A percentile compares a stretch with the other conserved stretches of the same genome.
Evolutionary conservation across 2,329 filamentous ascomycete genomes (phyloP).

Genomic region (Cercospora sp.): DNA sequence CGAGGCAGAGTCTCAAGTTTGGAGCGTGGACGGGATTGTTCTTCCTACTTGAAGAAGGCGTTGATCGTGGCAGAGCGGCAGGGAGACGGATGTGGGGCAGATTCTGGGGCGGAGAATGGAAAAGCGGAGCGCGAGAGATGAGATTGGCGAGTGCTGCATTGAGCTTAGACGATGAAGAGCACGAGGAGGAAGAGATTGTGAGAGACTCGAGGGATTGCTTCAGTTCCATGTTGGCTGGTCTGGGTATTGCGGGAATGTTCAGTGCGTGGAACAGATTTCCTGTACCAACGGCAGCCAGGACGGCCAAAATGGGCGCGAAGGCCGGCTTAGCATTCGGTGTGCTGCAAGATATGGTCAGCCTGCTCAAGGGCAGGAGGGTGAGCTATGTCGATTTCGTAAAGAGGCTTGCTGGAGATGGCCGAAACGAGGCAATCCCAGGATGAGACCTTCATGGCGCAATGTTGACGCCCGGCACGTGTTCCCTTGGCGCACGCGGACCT

Average conservation of each 20-base stretch:
- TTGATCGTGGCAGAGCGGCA: conserved; percentile 72
- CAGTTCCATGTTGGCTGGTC: conserved; percentile 77
- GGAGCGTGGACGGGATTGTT: conserved; percentile 74
- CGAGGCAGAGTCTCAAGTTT: conserved; percentile 71
- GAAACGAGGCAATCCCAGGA: neutral
- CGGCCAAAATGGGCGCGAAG: conserved; percentile 75
- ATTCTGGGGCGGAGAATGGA: conserved; percentile 35
- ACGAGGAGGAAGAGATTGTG: conserved; percentile 44
- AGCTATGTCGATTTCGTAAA: conserved; percentile 68
- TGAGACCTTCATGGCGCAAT: neutral
- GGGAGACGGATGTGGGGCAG: conserved; percentile 51
- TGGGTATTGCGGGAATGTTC: conserved; percentile 83
- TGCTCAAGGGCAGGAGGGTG: conserved; percentile 69
- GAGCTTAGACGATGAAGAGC: conserved; percentile 39
- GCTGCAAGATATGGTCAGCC: conserved; percentile 72
- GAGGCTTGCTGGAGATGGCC: conserved; percentile 13
- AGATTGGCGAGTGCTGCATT: conserved; percentile 18
- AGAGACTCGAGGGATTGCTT: conserved; percentile 65
- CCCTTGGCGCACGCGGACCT: neutral
- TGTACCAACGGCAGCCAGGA: conserved; percentile 60
- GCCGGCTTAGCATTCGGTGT: conserved; percentile 80
- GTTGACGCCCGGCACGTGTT: neutral
- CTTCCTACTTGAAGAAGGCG: conserved; percentile 78
- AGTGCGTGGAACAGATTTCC: conserved; percentile 84
- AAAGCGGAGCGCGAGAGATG: conserved; percentile 37